Conservation (phyloP, 495 filamentous ascomycete genomes). For the Neurospora sp. region DNA sequence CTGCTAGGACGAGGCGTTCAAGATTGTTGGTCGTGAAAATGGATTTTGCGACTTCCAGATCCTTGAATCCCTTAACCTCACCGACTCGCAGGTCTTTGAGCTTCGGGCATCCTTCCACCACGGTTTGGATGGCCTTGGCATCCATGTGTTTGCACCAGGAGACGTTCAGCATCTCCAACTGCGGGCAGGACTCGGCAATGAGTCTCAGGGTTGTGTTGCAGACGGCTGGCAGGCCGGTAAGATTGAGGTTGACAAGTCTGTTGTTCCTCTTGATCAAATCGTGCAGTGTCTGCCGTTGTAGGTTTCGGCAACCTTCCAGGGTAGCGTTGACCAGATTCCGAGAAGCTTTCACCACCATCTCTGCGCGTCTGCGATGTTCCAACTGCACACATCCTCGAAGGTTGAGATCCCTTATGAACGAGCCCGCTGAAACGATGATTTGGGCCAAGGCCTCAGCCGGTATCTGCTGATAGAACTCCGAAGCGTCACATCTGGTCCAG, state of each 20-base stretch:
- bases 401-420: constrained; percentile 87
- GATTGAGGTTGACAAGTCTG: constrained; percentile 68
- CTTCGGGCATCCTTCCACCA: constrained; percentile 61
- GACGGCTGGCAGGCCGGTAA: constrained; percentile 69
- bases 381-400: constrained; percentile 53
- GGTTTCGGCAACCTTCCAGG: constrained; percentile 80
- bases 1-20: constrained; percentile 65
- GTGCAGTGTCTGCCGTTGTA: constrained; percentile 64
- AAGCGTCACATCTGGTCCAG: constrained; percentile 75
- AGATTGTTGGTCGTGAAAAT: constrained; percentile 74
- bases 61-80: constrained; percentile 71
- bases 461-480: constrained; percentile 80
- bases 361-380: constrained; percentile 64
- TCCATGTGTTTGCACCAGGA: constrained; percentile 86
- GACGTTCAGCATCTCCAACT: constrained; percentile 72
- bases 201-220: constrained; percentile 82
- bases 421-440: constrained; percentile 75
- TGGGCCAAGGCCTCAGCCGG: constrained; percentile 72
- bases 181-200: constrained; percentile 72
- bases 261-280: constrained; percentile 69
- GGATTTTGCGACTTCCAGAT: constrained; percentile 54
- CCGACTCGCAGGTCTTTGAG: constrained; percentile 75
- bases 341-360: constrained; percentile 69
- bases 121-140: constrained; percentile 63
- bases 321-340: constrained; percentile 79